These are phyloP conservation scores for Aegle marmelos DNA, from an alignment of 345 rosid genomes.

Conservation along the genomic window DNA sequence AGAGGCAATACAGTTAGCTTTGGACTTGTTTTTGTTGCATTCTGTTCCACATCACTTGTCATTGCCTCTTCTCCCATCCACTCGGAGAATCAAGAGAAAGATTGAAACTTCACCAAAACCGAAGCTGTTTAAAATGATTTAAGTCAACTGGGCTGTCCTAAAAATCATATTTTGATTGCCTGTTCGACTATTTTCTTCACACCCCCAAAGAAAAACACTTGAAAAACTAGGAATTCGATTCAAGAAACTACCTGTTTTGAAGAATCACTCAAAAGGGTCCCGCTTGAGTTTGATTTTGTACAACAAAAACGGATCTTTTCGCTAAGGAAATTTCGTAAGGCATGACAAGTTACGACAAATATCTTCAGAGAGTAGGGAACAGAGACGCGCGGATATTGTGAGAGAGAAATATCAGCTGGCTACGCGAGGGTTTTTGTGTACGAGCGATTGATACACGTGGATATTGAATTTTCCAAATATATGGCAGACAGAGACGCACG, in stretches of 20 bases:
- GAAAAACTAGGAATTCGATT: not conserved
- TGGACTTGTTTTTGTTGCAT: slow-evolving; percentile 38
- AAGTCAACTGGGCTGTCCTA: not conserved
- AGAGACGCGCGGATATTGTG: too few relatives aligned
- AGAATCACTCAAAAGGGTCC: not conserved
- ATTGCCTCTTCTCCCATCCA: slow-evolving; percentile 72
- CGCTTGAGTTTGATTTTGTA: not conserved
- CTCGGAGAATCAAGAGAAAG: slow-evolving; percentile 11
- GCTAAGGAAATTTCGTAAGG: not conserved
- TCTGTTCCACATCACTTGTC: slow-evolving; percentile 28
- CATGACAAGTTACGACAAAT: not conserved
- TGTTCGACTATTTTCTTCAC: not conserved
- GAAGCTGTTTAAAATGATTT: not conserved
- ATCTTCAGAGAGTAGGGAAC: not conserved
- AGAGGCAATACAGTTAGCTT: slow-evolving; percentile 77
- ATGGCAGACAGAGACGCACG: not conserved
- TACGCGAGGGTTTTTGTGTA: not conserved
- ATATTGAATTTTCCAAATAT: not conserved
- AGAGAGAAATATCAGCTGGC: not conserved
- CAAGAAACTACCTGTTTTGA: slow-evolving; percentile 16
- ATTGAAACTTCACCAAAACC: not conserved
- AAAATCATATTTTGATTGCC: slow-evolving; percentile 2
- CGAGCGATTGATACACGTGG: not conserved
- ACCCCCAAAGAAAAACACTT: not conserved
- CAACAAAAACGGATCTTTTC: not conserved